Base-by-base conservation (phyloP, 495 filamentous ascomycete genomes). In the Cercophora newfieldiana region DNA sequence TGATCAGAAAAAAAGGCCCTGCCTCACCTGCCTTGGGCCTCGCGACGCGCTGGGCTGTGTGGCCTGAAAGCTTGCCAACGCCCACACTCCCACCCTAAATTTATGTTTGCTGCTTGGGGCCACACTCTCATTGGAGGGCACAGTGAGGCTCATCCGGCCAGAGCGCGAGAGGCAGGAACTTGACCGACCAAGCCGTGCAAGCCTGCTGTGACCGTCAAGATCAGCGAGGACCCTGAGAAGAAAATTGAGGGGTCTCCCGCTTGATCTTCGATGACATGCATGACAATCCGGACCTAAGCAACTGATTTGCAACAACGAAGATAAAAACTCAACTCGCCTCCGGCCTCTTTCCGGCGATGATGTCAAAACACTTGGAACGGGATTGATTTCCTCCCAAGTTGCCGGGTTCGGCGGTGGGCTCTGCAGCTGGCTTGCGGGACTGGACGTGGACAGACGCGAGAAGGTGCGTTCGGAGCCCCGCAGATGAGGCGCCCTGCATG, bases 391-490 rank as follows among this genome's bases (percentile, higher is more conserved):
- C 28, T 63, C 21, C 61, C 61, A 31, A 55, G 29, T 55, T 63
- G 50, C 61, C 61, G 61, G 61, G 61, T 63, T 63, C 61, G 50
- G 61, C 61, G 49, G 61, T 21, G 54, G 61, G n/a, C 25, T 29
- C 37, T 44, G n/a, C 60, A 51, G 60, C 60, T 30, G 21, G 19
- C 22, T 21, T 18, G 28, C 10, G 8, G 33, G 30, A 22, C 57
- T n/a, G n/a, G 4, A 22, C 1, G 22, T 48, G 29, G 33, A 18
- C 12, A 37, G 24, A 60, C 58, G 30, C 55, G 29, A 60, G 57
- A 37, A 60, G 54, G 29, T 37, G 31, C 28, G 22, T 7, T 8
- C 10, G 53, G 25, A 56, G 25, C 55, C 55, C 54, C 58, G n/a
- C 19, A 25, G 19, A 25, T 37, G 18, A 60, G 55, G 30, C 33